Base-by-base conservation (phyloP, 2,329 filamentous ascomycete species). In the Sarocladium oryzae region DNA sequence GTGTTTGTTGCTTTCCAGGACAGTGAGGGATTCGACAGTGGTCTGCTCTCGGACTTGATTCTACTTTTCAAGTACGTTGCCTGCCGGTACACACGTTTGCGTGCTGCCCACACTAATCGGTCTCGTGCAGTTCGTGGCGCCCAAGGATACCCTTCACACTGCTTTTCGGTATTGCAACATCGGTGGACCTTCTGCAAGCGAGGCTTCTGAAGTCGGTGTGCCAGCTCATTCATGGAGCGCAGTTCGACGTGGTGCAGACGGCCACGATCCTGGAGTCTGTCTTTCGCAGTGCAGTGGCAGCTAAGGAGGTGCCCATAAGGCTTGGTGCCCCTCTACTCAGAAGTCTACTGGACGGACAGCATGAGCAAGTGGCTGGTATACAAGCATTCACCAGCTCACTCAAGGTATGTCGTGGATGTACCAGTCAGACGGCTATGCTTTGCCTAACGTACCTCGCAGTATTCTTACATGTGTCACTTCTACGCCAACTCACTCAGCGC, bases 391-490 rank as follows among this genome's bases (percentile, higher is more conserved):
- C 85, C 45, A 81, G 81, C 61, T 83, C 85, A 10, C 60, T 90
- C 2, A 86, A 87, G 73, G 84, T 84, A 40, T 15, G 37, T 40
- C 20, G 23, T 6, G 21, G 64, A 58, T 65, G 50, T 46, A 3
- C 8, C 13, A 13, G 28, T 33, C 3, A 5, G 16, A 4, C 13
- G 2, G 20, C 2, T 16, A 15, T 26, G 21, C 15, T 24, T 18
- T 46, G 28, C 18, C 55, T 60, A 35, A 62, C 58, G 3, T 55
- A 33, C 36, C 4, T 18, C 55, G 16, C 63, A 89, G 79, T 93
- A 92, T 67, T 82, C 85, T 1, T 89, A 90, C 62, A 91, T 95
- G 88, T 88, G 85, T 52, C 86, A 90, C 63, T 92, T 88, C 61
- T 92, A 89, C 58, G 86, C 85, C 35, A 92, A 90, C 58, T 81